These are phyloP conservation scores for Hordeum vulgare DNA, from an alignment of 176 grass and related monocot species.

Conservation along the genomic window MorexV3_pseudomolecules_assembly NC_058519.1:659594493-659594992, in stretches of 20 bases:
- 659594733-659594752: constrained; percentile 52
- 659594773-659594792: not conserved
- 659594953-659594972: constrained; percentile 66
- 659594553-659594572: not conserved
- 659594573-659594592: not conserved
- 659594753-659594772: not conserved
- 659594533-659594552: not conserved
- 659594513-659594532: not conserved
- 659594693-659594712: constrained; percentile 29
- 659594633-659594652: not conserved
- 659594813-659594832: not conserved
- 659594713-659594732: constrained; percentile 37
- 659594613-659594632: not conserved
- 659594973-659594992: constrained; percentile 71
- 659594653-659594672: not conserved
- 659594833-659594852: not conserved
- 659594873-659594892: not conserved
- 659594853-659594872: not conserved
- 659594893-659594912: not conserved
- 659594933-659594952: constrained; percentile 26
- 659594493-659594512: not conserved
- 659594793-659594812: not conserved
- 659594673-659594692: not conserved
- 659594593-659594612: not conserved
- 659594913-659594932: not conserved